A percentile compares a stretch with the other conserved stretches of the same genome.
Conservation (phyloP, 495 filamentous ascomycete genomes). For the Aspergillus saccharolyticus region DNA sequence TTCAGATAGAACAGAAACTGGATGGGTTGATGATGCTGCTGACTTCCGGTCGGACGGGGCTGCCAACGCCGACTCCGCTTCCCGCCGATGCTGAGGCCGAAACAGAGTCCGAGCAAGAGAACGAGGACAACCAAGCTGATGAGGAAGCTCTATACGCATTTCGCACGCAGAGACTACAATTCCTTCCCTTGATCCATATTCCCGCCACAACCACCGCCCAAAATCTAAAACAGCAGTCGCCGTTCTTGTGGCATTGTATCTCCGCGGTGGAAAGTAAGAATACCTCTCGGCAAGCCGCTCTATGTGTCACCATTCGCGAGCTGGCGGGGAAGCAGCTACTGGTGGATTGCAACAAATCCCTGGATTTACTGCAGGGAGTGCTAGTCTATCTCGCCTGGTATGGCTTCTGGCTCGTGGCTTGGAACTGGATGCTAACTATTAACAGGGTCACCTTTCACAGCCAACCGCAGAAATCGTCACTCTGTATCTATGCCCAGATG, state of each 20-base stretch:
- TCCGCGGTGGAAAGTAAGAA: not conserved
- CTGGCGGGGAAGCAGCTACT: conserved; percentile 1
- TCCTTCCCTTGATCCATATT: conserved; percentile 9
- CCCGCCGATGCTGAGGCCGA: not conserved
- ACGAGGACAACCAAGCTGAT: not conserved
- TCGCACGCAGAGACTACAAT: not conserved
- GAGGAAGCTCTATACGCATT: conserved; percentile 1
- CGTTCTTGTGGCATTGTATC: conserved; percentile 12
- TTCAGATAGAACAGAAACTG: conserved; percentile 6
- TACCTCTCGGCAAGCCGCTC: not conserved
- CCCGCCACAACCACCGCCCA: not conserved
- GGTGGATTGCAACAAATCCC: conserved; percentile 3
- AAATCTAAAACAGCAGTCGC: conserved; percentile 2
- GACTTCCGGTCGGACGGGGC: conserved; percentile 2
- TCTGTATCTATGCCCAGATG: conserved; percentile 9
- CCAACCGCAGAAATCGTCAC: conserved; percentile 7
- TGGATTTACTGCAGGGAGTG: conserved; percentile 10
- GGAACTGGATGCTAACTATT: not conserved
- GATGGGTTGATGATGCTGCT: conserved; percentile 10
- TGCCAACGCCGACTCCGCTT: not conserved
- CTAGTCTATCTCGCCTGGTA: conserved; percentile 11
- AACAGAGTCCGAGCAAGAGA: not conserved
- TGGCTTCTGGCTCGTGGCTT: not conserved
- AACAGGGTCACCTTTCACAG: conserved; percentile 4
- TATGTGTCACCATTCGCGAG: conserved; percentile 1